These are phyloP conservation scores for Phaeomoniella chlamydospora DNA, from an alignment of 2,329 filamentous ascomycete species.

Conservation along the genomic window DNA sequence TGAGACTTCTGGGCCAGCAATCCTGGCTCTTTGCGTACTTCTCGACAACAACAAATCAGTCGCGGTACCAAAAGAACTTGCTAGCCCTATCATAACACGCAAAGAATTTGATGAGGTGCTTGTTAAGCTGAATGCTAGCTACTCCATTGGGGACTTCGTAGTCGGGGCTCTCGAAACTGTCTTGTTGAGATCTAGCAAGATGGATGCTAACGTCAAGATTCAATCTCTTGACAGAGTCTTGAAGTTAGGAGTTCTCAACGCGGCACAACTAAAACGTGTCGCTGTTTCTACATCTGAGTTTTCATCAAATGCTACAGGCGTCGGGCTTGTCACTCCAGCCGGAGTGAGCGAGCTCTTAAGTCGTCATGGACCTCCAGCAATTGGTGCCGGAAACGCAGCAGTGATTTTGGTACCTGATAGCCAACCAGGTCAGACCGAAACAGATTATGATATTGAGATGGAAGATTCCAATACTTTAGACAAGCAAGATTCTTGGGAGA, in stretches of 20 bases:
- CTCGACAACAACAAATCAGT: slow-evolving; percentile 63
- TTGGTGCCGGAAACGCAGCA: neutral
- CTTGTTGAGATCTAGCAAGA: neutral
- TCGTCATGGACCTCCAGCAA: too few relatives aligned
- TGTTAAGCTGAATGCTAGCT: slow-evolving; percentile 18
- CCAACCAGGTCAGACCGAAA: slow-evolving; percentile 32
- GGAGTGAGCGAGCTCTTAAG: neutral
- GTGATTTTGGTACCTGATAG: slow-evolving; percentile 23
- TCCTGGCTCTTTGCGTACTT: slow-evolving; percentile 68
- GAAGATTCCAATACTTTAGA: slow-evolving; percentile 17
- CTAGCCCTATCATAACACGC: slow-evolving; percentile 33
- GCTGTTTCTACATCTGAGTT: neutral
- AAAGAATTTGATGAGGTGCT: slow-evolving; percentile 18
- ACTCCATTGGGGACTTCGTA: slow-evolving; percentile 18
- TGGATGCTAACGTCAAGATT: slow-evolving; percentile 1
- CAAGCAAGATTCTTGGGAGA: neutral
- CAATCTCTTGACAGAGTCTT: neutral
- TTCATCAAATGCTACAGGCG: neutral
- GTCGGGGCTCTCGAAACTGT: slow-evolving; percentile 17
- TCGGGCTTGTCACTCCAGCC: neutral
- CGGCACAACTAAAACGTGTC: neutral
- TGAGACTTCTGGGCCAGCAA: slow-evolving; percentile 53
- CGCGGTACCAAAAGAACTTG: slow-evolving; percentile 54
- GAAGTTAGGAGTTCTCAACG: neutral
- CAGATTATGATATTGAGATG: slow-evolving; percentile 39